Base-by-base conservation (phyloP, 345 rosid genomes). In the Sonneratia alba region DNA sequence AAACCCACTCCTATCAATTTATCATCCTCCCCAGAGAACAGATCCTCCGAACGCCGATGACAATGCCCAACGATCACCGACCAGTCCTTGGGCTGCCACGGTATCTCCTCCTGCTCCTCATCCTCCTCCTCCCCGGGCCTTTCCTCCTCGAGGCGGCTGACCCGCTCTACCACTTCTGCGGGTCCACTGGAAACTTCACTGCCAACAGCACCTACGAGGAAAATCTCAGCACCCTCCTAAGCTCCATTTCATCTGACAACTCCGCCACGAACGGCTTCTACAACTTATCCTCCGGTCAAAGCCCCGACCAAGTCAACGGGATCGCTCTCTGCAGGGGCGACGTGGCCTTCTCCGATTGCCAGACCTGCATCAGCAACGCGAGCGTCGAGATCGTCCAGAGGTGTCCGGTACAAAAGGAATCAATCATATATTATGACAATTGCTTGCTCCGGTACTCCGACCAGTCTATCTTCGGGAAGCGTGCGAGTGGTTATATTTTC, bases 241-340 rank as follows among this genome's bases (percentile, higher is more conserved):
- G 75, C 71, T 67, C 82, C 70, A 65, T 87, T 63, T 3, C 42
- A 69, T 69, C 86, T 45, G 76, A 78, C 74, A 75, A 79, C 68
- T 32, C 69, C 14, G 68, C 72, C 53, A 37, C 67, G 3, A 70
- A 70, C 0, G 84, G 78, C 42, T 88, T 86, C 43, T 80, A 73
- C 73, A 86, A 86, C 78, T 67, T 62, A 79, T 73, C 84, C 36
- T 67, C 66, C 5, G 87, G 87, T 22, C 47, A 36, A 77, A 77
- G 24, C 74, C 49, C 69, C 3, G 74, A 81, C 77, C 70, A 40
- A 36, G 85, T 79, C 68, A 73, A 84, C 72, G 82, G 77, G 8
- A 73, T 85, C 36, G 78, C 68, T 6, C 82, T 78, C 3, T 83
- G 90, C 73, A 75, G 86, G 70, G 87, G 88, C 2, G 88, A 85